Evolutionary conservation across 169 alveolate genomes (phyloP), one percentile per base, ranked within the genome.

Genomic region (Plasmodium ovale): DNA sequence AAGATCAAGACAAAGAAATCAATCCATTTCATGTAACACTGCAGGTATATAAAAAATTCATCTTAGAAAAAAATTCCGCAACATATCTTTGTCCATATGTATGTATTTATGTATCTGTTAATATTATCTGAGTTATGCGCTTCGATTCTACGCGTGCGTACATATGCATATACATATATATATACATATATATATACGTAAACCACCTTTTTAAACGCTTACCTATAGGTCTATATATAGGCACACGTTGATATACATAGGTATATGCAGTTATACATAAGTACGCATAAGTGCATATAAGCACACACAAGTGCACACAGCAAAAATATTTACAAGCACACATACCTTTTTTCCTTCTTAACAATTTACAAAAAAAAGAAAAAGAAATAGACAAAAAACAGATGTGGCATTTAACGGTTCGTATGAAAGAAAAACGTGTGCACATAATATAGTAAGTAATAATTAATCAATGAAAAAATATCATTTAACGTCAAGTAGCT

Each of bases 11-110:
- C 49, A 65, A 25, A 29, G 25, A 37, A n/a, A 65, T 10, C n/a
- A 7, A 44, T 39, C 58, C 59, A 58, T 72, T 58, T 12, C 51
- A 25, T 72, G 53, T 29, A 44, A 25, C 29, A 12, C 14, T 6
- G 54, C 51, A 72, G 87, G 87, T 72, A 72, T 35, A 49, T 31
- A 51, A 6, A 51, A 51, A 59, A 25, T 25, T n/a, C n/a, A n/a
- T n/a, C n/a, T n/a, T n/a, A n/a, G n/a, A n/a, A n/a, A n/a, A n/a
- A n/a, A n/a, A n/a, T n/a, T n/a, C n/a, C n/a, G n/a, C n/a, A n/a
- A n/a, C n/a, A n/a, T n/a, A n/a, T n/a, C n/a, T n/a, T n/a, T n/a
- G n/a, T n/a, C 27, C 27, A 37, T 37, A 64, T 14, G 72, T 3
- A 64, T 35, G n/a, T 33, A 64, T n/a, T 1, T 33, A 37, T 64